A percentile compares a stretch with the other conserved stretches of the same genome.
These are phyloP conservation scores for Chaetomium globosum DNA, from an alignment of 2,329 filamentous ascomycete species.

Conservation along the genomic window DNA sequence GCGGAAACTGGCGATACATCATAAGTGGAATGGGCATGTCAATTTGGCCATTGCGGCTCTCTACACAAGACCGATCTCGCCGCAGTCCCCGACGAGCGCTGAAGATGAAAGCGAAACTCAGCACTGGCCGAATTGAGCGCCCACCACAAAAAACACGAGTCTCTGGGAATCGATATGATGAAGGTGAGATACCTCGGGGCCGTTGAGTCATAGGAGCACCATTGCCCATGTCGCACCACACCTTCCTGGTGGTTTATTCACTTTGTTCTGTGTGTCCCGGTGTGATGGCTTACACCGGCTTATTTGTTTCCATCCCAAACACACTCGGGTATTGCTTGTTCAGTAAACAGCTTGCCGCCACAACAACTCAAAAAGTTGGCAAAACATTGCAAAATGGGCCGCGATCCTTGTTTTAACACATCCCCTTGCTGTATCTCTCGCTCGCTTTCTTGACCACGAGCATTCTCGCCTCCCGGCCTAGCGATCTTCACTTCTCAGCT, in stretches of 20 bases:
- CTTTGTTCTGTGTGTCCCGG: slow-evolving; percentile 1
- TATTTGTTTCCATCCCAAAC: slow-evolving; percentile 22
- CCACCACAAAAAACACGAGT: slow-evolving; percentile 7
- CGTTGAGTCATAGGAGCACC: neutral
- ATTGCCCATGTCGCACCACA: neutral
- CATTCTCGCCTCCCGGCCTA: neutral
- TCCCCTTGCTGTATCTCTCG: neutral
- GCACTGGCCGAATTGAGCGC: slow-evolving; percentile 11
- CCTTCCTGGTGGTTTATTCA: neutral
- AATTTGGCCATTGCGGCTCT: neutral
- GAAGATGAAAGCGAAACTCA: neutral
- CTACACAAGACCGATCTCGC: neutral
- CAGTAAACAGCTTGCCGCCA: neutral
- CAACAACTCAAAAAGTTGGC: neutral
- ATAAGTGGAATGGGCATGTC: neutral
- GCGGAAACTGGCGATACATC: neutral
- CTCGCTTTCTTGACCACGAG: neutral
- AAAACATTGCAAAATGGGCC: neutral
- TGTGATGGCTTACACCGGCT: slow-evolving; percentile 12
- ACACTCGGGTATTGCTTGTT: neutral
- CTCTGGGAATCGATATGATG: neutral
- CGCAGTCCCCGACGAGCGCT: neutral
- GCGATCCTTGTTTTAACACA: neutral
- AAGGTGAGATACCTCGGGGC: slow-evolving; percentile 11
- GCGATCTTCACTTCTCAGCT: slow-evolving; percentile 2